Evolutionary conservation across 345 rosid species (phyloP), one percentile per base, ranked within the genome.

Genomic region (Toxicodendron radicans): DNA sequence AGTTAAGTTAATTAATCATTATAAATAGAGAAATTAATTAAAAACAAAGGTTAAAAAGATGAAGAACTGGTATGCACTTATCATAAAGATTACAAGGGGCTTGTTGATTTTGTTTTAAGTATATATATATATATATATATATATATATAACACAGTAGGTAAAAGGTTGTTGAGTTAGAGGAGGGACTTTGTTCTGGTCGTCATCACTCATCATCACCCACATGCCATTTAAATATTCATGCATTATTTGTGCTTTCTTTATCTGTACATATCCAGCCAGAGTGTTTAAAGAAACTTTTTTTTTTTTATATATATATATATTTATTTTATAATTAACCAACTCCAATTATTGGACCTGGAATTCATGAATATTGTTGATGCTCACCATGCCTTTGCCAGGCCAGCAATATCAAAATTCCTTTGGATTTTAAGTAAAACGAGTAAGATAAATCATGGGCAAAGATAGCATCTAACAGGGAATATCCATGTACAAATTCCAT

Each of bases 21-120:
- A 23, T 43, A 24, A 10, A 57, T 13, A n/a, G n/a, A n/a, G 10
- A 23, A 70, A 56, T 58, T 30, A 16, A 27, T 10, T n/a, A 32
- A 20, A 43, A 27, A 5, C n/a, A 73, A 51, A 3, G 32, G 14
- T 14, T 56, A 63, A 68, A 57, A 9, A 17, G 21, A 59, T 73
- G 83, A 73, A n/a, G n/a, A n/a, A 69, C 62, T 66, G 78, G 76
- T 68, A 54, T 18, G 75, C 80, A 76, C 72, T 63, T 46, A 13
- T 46, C 51, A 46, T 46, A 9, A 9, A 46, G 10, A 10, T 46
- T 46, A 46, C 16, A 46, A 13, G 27, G 24, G 5, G 5, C 27
- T 24, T 24, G 32, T 12, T 63, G 9, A 62, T 4, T 24, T 32
- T 17, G 11, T 18, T 17, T 61, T 33, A 21, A 7, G 27, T 68